Percentiles rank a stretch among this genome's conserved stretches.
These are phyloP conservation scores for Erodium trifolium DNA, from an alignment of 441 rosid genomes.

Conservation along the genomic window DNA sequence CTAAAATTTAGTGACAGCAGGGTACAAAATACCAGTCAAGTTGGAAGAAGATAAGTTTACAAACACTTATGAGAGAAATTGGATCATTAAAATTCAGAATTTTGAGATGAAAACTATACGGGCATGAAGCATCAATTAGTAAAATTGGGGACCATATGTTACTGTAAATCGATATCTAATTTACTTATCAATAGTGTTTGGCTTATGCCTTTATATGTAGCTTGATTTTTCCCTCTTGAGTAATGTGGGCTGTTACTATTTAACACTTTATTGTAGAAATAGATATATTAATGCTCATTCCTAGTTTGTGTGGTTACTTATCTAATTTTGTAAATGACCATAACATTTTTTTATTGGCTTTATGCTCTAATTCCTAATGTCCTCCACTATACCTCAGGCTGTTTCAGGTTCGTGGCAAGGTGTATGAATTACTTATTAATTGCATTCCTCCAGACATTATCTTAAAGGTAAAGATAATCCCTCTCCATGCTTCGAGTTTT, in stretches of 20 bases:
- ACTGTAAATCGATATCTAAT: not conserved
- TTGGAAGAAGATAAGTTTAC: not conserved
- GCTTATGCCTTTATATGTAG: not conserved
- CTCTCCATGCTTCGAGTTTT: slow-evolving; percentile 1
- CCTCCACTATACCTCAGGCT: slow-evolving; percentile 37
- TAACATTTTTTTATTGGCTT: not conserved
- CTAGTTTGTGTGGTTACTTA: not conserved
- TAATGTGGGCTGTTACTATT: not conserved
- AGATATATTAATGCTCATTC: not conserved
- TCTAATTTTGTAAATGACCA: slow-evolving; percentile 5
- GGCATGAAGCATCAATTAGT: not conserved
- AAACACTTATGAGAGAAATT: not conserved
- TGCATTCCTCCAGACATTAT: slow-evolving; percentile 83
- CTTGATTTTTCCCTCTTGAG: not conserved
- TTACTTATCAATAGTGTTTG: not conserved
- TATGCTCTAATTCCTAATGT: slow-evolving; percentile 17
- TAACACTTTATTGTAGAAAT: not conserved
- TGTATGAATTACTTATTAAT: slow-evolving; percentile 73
- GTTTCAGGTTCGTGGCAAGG: slow-evolving; percentile 80
- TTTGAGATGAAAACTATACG: not conserved
- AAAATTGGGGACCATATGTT: not conserved
- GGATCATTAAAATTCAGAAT: not conserved
- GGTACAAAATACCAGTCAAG: not conserved
- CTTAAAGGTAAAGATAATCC: slow-evolving; percentile 48
- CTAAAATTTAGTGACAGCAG: not conserved